Evolutionary conservation across 2,329 filamentous ascomycete genomes (phyloP).

Genomic region (Colletotrichum chrysophilum): DNA sequence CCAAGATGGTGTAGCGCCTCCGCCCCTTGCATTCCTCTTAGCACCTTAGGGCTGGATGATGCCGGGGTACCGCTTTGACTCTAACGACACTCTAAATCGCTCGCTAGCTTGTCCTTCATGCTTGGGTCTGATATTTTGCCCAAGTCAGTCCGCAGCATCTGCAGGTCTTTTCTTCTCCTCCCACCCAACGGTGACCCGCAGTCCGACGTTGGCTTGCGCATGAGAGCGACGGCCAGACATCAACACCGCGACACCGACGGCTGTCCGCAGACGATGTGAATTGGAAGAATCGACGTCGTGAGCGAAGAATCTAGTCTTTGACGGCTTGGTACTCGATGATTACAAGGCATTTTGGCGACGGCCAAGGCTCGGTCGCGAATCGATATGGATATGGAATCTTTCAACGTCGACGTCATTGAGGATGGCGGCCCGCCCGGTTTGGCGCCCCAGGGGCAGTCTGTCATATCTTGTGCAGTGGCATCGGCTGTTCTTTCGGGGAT

Average conservation of each 20-base stretch:
- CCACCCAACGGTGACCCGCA: background rate
- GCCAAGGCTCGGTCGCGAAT: background rate
- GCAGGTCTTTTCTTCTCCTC: background rate
- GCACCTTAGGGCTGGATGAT: background rate
- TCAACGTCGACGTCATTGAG: background rate
- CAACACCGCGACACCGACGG: background rate
- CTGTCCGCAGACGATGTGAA: background rate
- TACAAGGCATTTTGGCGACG: background rate
- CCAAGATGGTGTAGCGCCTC: background rate
- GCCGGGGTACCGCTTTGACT: background rate
- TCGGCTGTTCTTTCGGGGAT: background rate
- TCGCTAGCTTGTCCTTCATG: background rate
- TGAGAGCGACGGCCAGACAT: background rate
- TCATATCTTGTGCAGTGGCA: conserved; percentile 3
- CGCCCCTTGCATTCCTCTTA: background rate
- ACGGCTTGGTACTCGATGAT: background rate
- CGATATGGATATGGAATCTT: background rate
- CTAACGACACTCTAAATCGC: background rate
- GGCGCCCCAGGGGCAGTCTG: background rate
- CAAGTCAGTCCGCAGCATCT: background rate
- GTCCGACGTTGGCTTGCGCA: background rate
- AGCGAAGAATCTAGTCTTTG: background rate
- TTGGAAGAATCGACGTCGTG: background rate
- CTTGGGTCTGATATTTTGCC: background rate
- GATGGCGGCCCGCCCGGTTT: conserved; percentile 4